phyloP scores from a whole-genome alignment of 768 basidiomycete genomes.

The Erythrobasidium yunnanense region DNA sequence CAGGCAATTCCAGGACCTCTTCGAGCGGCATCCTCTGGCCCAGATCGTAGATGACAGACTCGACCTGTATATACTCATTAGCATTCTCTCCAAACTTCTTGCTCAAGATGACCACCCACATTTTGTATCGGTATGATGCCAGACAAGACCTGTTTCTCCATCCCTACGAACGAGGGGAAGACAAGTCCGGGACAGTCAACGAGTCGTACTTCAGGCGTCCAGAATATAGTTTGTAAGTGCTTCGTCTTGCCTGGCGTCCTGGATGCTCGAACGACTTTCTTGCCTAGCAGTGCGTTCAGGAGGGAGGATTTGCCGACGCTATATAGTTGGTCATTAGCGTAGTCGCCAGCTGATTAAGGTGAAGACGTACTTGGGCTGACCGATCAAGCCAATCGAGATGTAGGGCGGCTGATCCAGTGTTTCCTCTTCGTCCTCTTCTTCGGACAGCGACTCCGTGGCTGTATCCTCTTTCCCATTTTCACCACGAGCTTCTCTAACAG shows the following conservation, averaged over 20 bases:
- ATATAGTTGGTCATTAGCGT: slow-evolving; percentile 43
- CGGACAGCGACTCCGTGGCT: slow-evolving; percentile 41
- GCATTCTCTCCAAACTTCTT: not conserved
- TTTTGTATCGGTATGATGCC: slow-evolving; percentile 27
- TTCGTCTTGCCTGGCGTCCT: slow-evolving; percentile 65
- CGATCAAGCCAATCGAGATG: slow-evolving; percentile 38
- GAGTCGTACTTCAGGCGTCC: slow-evolving; percentile 71
- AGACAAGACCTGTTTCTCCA: slow-evolving; percentile 62
- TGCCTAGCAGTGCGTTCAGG: slow-evolving; percentile 79
- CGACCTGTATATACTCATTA: slow-evolving; percentile 52
- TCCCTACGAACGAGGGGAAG: slow-evolving; percentile 67
- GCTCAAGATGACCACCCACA: not conserved
- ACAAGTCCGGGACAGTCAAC: slow-evolving; percentile 94
- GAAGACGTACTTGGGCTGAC: slow-evolving; percentile 19
- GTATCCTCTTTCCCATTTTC: slow-evolving; percentile 41
- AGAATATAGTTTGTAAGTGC: slow-evolving; percentile 61
- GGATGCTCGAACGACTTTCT: slow-evolving; percentile 64
- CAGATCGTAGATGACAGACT: slow-evolving; percentile 66
- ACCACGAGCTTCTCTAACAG: not conserved
- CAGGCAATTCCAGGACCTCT: slow-evolving; percentile 50
- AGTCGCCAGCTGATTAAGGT: not conserved
- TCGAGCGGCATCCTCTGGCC: slow-evolving; percentile 67
- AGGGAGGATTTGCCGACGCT: slow-evolving; percentile 92
- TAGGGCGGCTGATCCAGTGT: slow-evolving; percentile 31
- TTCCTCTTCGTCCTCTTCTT: slow-evolving; percentile 7